Conservation (phyloP, 2,329 filamentous ascomycete species). For the Monilinia vaccinii-corymbosi region DNA sequence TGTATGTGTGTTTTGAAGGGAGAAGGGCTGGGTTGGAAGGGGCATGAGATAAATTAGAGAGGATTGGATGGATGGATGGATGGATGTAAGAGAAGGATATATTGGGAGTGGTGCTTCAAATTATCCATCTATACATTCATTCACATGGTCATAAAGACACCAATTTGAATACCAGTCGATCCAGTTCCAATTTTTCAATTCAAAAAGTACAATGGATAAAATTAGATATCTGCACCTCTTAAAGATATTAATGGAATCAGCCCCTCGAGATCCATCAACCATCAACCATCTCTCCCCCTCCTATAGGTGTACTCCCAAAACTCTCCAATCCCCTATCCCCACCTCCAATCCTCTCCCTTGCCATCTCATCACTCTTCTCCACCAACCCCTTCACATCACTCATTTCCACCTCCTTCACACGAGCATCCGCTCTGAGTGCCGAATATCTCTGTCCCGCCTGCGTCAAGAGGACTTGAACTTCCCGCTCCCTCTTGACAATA, state of each 20-base stretch:
- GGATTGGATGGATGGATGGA: too few relatives aligned
- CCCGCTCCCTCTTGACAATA: conserved; percentile 59
- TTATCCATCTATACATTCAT: too few relatives aligned
- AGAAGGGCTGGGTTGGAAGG: too few relatives aligned
- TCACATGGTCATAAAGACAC: too few relatives aligned
- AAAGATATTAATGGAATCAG: not conserved
- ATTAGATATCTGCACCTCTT: too few relatives aligned
- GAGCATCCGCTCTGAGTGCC: conserved; percentile 40
- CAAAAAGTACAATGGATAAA: too few relatives aligned
- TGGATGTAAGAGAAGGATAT: too few relatives aligned
- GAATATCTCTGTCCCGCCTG: conserved; percentile 69
- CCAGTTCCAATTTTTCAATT: too few relatives aligned
- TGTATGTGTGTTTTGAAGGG: too few relatives aligned
- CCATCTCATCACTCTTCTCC: conserved; percentile 9
- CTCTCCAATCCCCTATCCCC: conserved; percentile 31
- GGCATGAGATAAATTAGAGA: too few relatives aligned
- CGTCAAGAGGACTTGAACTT: conserved; percentile 72
- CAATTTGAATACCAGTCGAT: too few relatives aligned
- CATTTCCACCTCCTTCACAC: conserved; percentile 22
- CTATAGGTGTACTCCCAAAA: conserved; percentile 32
- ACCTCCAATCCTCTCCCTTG: conserved; percentile 6
- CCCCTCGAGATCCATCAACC: conserved; percentile 16
- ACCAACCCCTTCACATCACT: conserved; percentile 17
- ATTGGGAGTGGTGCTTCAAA: too few relatives aligned
- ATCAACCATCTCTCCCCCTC: conserved; percentile 25